These are phyloP conservation scores for Metarhizium humberi DNA, from an alignment of 2,329 filamentous ascomycete species.

Conservation along the genomic window DNA sequence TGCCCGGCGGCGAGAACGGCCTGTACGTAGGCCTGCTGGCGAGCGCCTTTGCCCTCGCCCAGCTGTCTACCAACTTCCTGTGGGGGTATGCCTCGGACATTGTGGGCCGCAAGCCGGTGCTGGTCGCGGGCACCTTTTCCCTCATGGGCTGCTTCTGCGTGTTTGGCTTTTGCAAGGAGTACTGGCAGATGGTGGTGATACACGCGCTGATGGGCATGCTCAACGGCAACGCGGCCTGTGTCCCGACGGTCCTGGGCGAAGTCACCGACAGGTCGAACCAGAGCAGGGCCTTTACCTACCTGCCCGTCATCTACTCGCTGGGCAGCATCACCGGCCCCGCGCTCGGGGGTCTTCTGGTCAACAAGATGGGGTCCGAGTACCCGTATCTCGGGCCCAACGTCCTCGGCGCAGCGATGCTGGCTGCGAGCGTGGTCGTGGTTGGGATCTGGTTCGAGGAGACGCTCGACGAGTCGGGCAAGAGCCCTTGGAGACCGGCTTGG, in stretches of 20 bases:
- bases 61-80: constrained; percentile 79
- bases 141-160: constrained; percentile 72
- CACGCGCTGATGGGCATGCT: constrained; percentile 86
- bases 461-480: constrained; percentile 22
- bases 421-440: constrained; percentile 63
- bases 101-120: constrained; percentile 63
- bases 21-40: constrained; percentile 87
- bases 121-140: constrained; percentile 71
- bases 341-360: constrained; percentile 76
- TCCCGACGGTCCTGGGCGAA: constrained; percentile 88
- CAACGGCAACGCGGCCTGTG: constrained; percentile 91
- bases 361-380: constrained; percentile 50
- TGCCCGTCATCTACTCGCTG: constrained; percentile 92
- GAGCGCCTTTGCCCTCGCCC: constrained; percentile 83
- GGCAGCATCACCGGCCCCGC: constrained; percentile 89
- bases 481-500: constrained; percentile 24
- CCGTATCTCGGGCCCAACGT: constrained; percentile 84
- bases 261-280: constrained; percentile 94
- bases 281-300: constrained; percentile 83
- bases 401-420: constrained; percentile 61
- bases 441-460: constrained; percentile 84
- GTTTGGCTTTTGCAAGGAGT: constrained; percentile 77
- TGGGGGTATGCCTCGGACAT: constrained; percentile 51
- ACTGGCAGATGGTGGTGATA: constrained; percentile 78
- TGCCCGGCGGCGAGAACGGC: constrained; percentile 62